A percentile compares a stretch with the other conserved stretches of the same genome.
Evolutionary conservation across 192 early-diverging fungal species (phyloP).

Genomic region (Backusella liffmaniae): DNA sequence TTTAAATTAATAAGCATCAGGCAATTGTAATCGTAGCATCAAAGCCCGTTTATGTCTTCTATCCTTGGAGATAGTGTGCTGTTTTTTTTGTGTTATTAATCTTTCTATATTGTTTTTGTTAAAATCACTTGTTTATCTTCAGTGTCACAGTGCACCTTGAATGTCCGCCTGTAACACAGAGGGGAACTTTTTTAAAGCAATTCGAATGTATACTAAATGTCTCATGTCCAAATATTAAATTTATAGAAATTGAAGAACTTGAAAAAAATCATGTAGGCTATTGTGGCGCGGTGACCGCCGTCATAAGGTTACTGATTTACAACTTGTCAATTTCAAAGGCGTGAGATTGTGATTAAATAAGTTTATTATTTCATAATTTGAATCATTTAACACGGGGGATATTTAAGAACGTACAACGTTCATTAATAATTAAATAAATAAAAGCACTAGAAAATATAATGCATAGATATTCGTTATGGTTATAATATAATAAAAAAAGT

Average conservation of each 20-base stretch:
- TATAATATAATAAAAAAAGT: not conserved
- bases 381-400: not conserved
- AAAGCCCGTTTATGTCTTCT: not conserved
- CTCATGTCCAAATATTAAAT: not conserved
- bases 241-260: not conserved
- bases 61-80: not conserved
- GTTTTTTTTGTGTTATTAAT: not conserved
- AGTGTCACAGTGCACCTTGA: not conserved
- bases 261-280: not conserved
- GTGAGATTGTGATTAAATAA: not conserved
- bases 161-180: not conserved
- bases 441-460: not conserved
- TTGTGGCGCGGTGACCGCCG: not conserved
- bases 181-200: not conserved
- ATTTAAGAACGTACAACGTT: conserved; percentile 2
- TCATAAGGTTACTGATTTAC: not conserved
- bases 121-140: not conserved
- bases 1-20: not conserved
- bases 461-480: not conserved
- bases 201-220: not conserved
- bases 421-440: not conserved
- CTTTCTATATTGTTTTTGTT: not conserved
- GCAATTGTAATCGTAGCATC: not conserved
- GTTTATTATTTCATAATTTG: not conserved
- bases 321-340: not conserved